Conservation (phyloP, 768 basidiomycete genomes). For the Lentinula boryana region DNA sequence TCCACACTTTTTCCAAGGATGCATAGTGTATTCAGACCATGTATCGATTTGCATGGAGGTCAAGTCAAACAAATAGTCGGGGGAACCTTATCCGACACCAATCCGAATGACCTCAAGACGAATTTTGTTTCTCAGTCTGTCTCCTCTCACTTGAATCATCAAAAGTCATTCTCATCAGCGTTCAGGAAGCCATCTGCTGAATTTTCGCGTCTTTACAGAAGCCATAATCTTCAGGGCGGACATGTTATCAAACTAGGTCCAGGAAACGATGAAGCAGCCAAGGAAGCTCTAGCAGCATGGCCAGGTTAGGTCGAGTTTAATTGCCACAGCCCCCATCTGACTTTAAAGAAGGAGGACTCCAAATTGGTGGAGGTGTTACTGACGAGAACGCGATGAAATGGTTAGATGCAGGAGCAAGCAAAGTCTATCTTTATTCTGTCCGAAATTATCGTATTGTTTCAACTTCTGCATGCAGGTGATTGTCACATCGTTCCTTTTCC, state of each 20-base stretch:
- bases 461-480: conserved; percentile 59
- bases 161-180: neutral
- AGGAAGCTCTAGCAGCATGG: conserved; percentile 79
- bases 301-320: conserved; percentile 41
- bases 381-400: conserved; percentile 75
- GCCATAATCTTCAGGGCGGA: conserved; percentile 69
- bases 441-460: too few relatives aligned
- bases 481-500: conserved; percentile 96
- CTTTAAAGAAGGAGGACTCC: conserved; percentile 55
- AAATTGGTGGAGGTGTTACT: conserved; percentile 92
- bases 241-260: conserved; percentile 96
- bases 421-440: conserved; percentile 34
- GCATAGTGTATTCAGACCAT: conserved; percentile 65
- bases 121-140: conserved; percentile 89
- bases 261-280: conserved; percentile 86
- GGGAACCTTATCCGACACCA: conserved; percentile 74
- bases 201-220: conserved; percentile 75
- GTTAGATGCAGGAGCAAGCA: conserved; percentile 86
- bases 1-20: neutral
- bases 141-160: neutral
- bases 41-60: conserved; percentile 95
- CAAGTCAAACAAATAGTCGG: conserved; percentile 98
- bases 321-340: conserved; percentile 9
- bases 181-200: conserved; percentile 68
- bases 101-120: conserved; percentile 60